Evolutionary conservation across 306 rosid species (phyloP).

Genomic region (Clitoria ternatea): DNA sequence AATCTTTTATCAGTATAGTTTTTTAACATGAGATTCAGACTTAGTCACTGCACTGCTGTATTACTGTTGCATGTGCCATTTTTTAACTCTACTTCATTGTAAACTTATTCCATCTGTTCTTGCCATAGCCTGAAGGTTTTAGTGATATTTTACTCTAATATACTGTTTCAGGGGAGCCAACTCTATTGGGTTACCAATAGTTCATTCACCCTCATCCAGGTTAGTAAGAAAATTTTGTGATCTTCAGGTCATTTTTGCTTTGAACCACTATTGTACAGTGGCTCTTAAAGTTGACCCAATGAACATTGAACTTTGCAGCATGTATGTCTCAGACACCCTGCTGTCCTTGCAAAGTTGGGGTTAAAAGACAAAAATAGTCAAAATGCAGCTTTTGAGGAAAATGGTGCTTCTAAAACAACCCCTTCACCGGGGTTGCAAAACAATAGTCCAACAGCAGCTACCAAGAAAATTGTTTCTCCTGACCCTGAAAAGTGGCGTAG

Average conservation of each 20-base stretch:
- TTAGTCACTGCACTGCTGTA: neutral
- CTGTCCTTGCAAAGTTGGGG: constrained; percentile 64
- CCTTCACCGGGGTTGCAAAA: constrained; percentile 41
- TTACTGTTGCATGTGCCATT: constrained; percentile 15
- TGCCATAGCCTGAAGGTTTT: constrained; percentile 13
- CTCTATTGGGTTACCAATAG: constrained; percentile 86
- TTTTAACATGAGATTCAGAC: neutral
- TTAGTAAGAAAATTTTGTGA: constrained; percentile 23
- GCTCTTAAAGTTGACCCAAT: constrained; percentile 5
- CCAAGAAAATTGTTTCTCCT: constrained; percentile 32
- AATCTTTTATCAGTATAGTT: neutral
- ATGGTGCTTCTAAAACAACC: constrained; percentile 30
- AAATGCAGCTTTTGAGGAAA: constrained; percentile 26
- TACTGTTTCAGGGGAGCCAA: constrained; percentile 79
- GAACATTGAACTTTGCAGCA: constrained; percentile 54
- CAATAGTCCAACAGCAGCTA: constrained; percentile 29
- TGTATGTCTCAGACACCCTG: constrained; percentile 57
- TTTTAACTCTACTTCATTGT: constrained; percentile 21
- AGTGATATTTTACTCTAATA: constrained; percentile 23
- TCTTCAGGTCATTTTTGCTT: neutral
- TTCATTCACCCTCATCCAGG: constrained; percentile 66
- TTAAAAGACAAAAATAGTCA: constrained; percentile 40
- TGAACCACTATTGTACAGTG: constrained; percentile 10
- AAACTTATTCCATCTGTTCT: constrained; percentile 15
- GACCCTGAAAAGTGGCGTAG: constrained; percentile 45